phyloP scores from a whole-genome alignment of 75 land plant genomes.

The Larix kaempferi region DNA sequence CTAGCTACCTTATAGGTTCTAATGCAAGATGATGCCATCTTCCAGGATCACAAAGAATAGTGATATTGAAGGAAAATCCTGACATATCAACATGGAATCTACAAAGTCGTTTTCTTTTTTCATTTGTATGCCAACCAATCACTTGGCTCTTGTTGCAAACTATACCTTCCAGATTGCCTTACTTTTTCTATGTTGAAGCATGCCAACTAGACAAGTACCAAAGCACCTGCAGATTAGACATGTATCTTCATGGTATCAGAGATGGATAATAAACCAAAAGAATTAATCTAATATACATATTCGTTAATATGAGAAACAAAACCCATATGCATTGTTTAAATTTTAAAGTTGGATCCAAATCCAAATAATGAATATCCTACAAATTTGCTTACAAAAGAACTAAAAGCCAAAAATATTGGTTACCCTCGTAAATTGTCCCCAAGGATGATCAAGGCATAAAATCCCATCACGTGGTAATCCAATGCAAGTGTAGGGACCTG shows the following conservation, averaged over 20 bases:
- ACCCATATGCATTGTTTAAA: background rate
- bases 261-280: background rate
- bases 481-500: background rate
- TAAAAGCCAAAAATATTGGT: no score
- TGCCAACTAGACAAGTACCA: constrained; percentile 95
- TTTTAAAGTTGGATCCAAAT: background rate
- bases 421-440: no score
- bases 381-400: background rate
- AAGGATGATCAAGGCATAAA: background rate
- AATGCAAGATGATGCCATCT: constrained; percentile 65
- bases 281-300: background rate
- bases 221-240: constrained; percentile 53
- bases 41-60: constrained; percentile 85
- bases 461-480: background rate
- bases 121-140: constrained; percentile 83
- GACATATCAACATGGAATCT: constrained; percentile 91
- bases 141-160: constrained; percentile 75
- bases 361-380: background rate
- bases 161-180: constrained; percentile 76
- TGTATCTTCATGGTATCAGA: background rate
- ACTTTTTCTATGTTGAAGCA: constrained; percentile 50
- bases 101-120: constrained; percentile 39
- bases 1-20: constrained; percentile 69
- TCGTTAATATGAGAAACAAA: background rate
- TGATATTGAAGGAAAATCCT: constrained; percentile 90